A percentile compares a stretch with the other conserved stretches of the same genome.
Evolutionary conservation across 2,329 filamentous ascomycete genomes (phyloP).

Genomic region (Aspergillus terreus): DNA sequence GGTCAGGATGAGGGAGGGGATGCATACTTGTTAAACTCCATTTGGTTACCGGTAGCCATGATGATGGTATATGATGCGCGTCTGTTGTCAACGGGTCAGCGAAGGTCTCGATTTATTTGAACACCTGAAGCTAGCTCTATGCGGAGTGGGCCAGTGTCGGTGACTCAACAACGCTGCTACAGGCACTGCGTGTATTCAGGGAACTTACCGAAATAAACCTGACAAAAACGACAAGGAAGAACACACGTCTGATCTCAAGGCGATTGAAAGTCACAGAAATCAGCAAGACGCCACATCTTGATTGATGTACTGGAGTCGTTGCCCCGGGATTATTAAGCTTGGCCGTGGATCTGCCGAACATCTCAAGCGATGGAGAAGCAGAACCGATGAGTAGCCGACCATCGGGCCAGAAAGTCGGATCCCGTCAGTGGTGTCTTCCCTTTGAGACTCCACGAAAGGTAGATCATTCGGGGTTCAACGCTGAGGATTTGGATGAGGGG

Average conservation of each 20-base stretch:
- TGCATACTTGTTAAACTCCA: slow-evolving; percentile 30
- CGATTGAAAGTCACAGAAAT: not conserved
- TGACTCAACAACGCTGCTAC: too few relatives aligned
- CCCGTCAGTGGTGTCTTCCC: slow-evolving; percentile 2
- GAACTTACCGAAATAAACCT: not conserved
- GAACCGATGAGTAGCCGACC: slow-evolving; percentile 15
- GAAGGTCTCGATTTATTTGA: too few relatives aligned
- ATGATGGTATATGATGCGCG: not conserved
- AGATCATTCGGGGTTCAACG: not conserved
- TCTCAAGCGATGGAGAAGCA: slow-evolving; percentile 13
- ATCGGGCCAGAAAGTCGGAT: not conserved
- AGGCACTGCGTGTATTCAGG: too few relatives aligned
- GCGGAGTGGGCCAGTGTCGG: too few relatives aligned
- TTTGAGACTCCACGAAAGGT: not conserved
- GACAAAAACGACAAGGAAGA: not conserved
- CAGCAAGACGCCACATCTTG: not conserved
- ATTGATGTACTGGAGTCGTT: not conserved
- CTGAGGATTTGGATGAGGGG: too few relatives aligned
- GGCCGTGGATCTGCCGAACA: slow-evolving; percentile 14
- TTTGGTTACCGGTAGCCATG: slow-evolving; percentile 23
- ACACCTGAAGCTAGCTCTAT: too few relatives aligned
- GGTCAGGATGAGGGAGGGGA: not conserved
- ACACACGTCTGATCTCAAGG: not conserved
- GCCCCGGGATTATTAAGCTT: not conserved
- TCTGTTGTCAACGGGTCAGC: not conserved